Evolutionary conservation across 345 rosid species (phyloP), one percentile per base, ranked within the genome.

Genomic region (Fremontodendron californicum): DNA sequence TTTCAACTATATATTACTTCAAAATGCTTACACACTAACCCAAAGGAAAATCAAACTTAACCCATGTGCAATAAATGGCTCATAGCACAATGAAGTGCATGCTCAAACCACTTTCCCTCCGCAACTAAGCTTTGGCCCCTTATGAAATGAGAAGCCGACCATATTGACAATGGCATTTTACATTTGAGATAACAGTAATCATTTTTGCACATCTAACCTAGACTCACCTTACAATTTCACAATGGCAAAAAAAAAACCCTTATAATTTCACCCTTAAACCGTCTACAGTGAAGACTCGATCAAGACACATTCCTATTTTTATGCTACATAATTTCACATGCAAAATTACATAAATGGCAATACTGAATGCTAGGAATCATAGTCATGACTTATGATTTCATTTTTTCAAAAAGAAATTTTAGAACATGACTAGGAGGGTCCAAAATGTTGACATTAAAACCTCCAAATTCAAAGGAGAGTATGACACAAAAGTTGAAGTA

Each of bases 21-120:
- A 31, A 52, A 52, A 19, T 19, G 58, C 25, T 33, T 61, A 49
- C n/a, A 49, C n/a, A 3, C 54, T 49, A 49, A 49, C 54, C 27
- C 3, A 46, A 16, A 33, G 1, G 15, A 10, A n/a, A 64, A 65
- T 18, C 49, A 69, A 69, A 48, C 4, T 6, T 18, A 70, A 16
- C 58, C 58, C 74, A 70, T 48, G 58, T 48, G 74, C 57, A 70
- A 39, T 65, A 65, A 65, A 40, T 19, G 29, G 45, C 67, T 16
- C 67, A 60, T 37, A 46, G 31, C 35, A 15, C 57, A 69, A 3
- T 7, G 49, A 11, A 68, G 35, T 37, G 21, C 10, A 25, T 5
- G 18, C 27, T 18, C 16, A 10, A 55, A 3, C 29, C 29, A 48
- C 74, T 31, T 51, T 51, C 57, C 23, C 12, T 7, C 55, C 45